These are phyloP conservation scores for Fusarium pininemorale DNA, from an alignment of 2,329 filamentous ascomycete genomes.

Conservation along the genomic window DNA sequence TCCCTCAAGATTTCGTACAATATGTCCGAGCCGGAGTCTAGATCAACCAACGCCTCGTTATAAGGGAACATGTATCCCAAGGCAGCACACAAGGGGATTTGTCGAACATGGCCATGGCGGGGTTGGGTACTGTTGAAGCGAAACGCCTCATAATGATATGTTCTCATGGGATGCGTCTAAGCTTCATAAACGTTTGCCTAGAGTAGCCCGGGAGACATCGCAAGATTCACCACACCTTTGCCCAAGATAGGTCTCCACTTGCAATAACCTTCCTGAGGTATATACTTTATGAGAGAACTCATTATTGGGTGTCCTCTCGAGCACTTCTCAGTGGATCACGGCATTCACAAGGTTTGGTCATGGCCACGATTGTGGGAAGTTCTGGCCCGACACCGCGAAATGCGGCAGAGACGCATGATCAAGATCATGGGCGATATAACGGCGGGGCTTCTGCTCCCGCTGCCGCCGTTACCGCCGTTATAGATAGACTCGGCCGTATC, in stretches of 20 bases:
- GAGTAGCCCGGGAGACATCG: not conserved
- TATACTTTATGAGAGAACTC: not conserved
- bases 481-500: slow-evolving; percentile 3
- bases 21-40: not conserved
- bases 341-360: not conserved
- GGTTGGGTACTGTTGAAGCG: not conserved
- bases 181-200: not conserved
- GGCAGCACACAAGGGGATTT: not conserved
- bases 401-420: slow-evolving; percentile 1
- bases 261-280: not conserved
- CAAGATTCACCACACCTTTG: not conserved
- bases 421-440: slow-evolving; percentile 16
- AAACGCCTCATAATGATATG: not conserved
- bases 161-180: not conserved
- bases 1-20: not conserved
- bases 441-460: slow-evolving; percentile 20
- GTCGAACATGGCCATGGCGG: not conserved
- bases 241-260: not conserved
- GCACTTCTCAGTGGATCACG: not conserved
- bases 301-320: not conserved
- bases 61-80: not conserved
- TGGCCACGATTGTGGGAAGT: not conserved
- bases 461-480: not conserved
- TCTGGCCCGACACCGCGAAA: not conserved
- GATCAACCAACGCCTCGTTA: not conserved